Evolutionary conservation across 192 early-diverging fungal genomes (phyloP), one percentile per base, ranked within the genome.

Genomic region (Dissophora ornata): DNA sequence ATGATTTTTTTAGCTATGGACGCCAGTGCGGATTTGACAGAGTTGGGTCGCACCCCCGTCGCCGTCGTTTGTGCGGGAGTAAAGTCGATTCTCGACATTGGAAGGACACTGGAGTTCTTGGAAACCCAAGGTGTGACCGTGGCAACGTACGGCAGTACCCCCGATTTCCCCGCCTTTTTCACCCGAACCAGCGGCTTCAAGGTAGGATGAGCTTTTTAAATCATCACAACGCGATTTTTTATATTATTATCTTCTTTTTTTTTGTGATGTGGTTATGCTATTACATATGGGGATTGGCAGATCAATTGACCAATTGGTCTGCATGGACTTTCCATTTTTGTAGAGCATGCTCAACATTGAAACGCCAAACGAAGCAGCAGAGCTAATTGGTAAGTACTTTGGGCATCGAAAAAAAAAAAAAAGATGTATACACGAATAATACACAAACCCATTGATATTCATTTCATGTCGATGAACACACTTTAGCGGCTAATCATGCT

Each of bases 31-130:
- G 97, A 99, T 85, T 79, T 99, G 56, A 92, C 90, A 4, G 97
- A 98, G 82, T 83, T 99, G 19, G 91, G 93, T 2, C 79, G 89
- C 33, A 97, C 97, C 0, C 94, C 97, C 7, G 92, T 99, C 4
- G 87, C 97, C 0, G 97, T 99, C 3, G 90, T 99, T 1, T 99
- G 96, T 79, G 94, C 97, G 0, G 97, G 97, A 57, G 95, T 92
- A 16, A 99, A 99, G 67, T 91, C 93, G n/a, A 99, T 99, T 33
- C 82, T 99, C 22, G 96, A 98, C 71, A 92, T 99, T 79, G 87
- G 82, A 55, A 90, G 90, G 60, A 99, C 97, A 0, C 81, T 99
- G 8, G 97, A 99, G 75, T 92, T 87, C 55, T 71, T 97, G 80
- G 94, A 98, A 79, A 97, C 95, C 0, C 90, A 94, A 77, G 97